These are phyloP conservation scores for Sechiopsis laciniata DNA, from an alignment of 306 rosid species.

Conservation along the genomic window DNA sequence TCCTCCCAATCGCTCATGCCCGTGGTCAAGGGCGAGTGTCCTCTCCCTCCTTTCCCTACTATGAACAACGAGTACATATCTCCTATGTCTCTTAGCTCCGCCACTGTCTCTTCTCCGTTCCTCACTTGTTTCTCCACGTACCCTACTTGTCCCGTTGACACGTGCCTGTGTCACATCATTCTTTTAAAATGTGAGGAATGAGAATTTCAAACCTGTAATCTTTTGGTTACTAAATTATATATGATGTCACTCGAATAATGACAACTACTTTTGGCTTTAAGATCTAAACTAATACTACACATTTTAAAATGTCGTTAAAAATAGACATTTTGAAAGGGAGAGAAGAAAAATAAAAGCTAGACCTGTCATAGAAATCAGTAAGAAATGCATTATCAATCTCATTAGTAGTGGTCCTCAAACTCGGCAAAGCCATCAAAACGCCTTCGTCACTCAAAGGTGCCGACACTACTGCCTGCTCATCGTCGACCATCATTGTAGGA, in stretches of 20 bases:
- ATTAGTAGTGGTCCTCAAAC: conserved; percentile 29
- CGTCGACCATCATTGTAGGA: conserved; percentile 18
- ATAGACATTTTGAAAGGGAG: too few species aligned
- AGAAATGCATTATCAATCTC: conserved; percentile 64
- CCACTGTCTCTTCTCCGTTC: conserved; percentile 55
- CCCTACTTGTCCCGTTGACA: conserved; percentile 67
- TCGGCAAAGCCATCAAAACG: conserved; percentile 54
- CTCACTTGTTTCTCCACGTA: conserved; percentile 71
- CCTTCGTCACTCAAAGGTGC: conserved; percentile 25
- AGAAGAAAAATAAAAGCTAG: not conserved
- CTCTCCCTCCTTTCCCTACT: conserved; percentile 84
- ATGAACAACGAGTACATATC: conserved; percentile 73
- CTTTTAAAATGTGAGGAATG: too few species aligned
- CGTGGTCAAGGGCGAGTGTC: conserved; percentile 63
- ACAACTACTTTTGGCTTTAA: too few species aligned
- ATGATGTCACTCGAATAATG: too few species aligned
- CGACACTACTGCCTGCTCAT: too few species aligned
- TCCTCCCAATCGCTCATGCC: conserved; percentile 97
- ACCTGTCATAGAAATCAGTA: conserved; percentile 70
- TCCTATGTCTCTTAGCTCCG: conserved; percentile 53
- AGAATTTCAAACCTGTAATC: too few species aligned
- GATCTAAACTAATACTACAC: too few species aligned
- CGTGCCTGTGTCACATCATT: conserved; percentile 35
- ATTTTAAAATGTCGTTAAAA: too few species aligned
- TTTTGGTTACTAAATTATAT: too few species aligned